A percentile compares a stretch with the other conserved stretches of the same genome.
Conservation (phyloP, 176 grass and related monocot genomes). For the Luzula sylvatica region DNA sequence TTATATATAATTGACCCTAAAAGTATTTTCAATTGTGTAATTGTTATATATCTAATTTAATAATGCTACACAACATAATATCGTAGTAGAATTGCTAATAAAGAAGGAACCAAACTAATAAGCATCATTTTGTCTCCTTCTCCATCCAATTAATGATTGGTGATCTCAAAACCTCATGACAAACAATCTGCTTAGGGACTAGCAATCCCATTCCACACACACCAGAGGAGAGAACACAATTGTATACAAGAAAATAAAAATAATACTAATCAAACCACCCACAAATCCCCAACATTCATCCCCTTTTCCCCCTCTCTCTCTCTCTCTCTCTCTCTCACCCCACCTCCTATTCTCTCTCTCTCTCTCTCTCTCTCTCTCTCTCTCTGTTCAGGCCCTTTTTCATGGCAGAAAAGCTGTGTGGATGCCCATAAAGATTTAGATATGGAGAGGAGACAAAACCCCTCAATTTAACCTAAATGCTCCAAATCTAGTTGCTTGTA, state of each 20-base stretch:
- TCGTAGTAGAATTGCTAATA: constrained; percentile 13
- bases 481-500: constrained; percentile 12
- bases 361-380: constrained; percentile 16
- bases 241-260: neutral
- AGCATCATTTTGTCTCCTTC: constrained; percentile 40
- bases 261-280: neutral
- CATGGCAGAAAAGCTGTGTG: constrained; percentile 68
- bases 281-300: constrained; percentile 16
- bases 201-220: constrained; percentile 3
- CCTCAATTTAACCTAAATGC: constrained; percentile 38
- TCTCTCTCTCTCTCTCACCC: neutral
- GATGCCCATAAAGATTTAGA: constrained; percentile 42
- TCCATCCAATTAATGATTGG: constrained; percentile 48
- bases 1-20: no score
- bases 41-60: neutral
- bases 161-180: constrained; percentile 47
- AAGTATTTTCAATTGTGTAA: neutral
- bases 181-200: constrained; percentile 54
- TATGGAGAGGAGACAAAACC: constrained; percentile 15
- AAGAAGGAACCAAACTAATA: constrained; percentile 43
- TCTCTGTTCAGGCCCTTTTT: constrained; percentile 30
- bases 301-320: neutral
- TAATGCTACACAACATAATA: neutral
- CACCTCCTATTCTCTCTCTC: neutral
- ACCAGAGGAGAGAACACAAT: neutral